phyloP scores from a whole-genome alignment of 352 stramenopile genomes.

The Phytopythium oedochilum region DNA sequence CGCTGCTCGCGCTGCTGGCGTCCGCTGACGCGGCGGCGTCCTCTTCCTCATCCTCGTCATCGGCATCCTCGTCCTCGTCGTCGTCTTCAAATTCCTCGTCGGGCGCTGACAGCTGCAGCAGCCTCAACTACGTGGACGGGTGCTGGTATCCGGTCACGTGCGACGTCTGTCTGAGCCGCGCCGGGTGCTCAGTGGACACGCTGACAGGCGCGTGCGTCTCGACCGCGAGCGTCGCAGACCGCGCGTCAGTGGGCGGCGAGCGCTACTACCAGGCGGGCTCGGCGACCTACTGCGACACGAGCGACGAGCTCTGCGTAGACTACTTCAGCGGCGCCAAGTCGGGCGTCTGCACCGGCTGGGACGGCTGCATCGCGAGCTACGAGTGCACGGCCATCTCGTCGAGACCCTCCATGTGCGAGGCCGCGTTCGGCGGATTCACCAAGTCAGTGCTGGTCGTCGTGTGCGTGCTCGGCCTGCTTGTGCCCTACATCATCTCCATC shows the following conservation, averaged over 20 bases:
- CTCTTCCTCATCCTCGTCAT: constrained; percentile 1
- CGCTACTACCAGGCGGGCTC: constrained; percentile 18
- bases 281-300: constrained; percentile 19
- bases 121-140: constrained; percentile 8
- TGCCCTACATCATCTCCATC: constrained; percentile 6
- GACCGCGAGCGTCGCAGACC: constrained; percentile 8
- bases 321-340: constrained; percentile 10
- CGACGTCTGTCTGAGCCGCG: constrained; percentile 10
- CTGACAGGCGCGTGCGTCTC: constrained; percentile 34
- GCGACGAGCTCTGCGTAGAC: constrained; percentile 15
- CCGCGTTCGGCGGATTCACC: not conserved
- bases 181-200: constrained; percentile 32
- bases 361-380: constrained; percentile 19
- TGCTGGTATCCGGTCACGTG: constrained; percentile 13
- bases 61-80: not conserved
- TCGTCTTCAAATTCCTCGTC: not conserved
- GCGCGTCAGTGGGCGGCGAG: constrained; percentile 2
- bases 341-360: constrained; percentile 13
- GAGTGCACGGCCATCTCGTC: constrained; percentile 15
- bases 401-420: not conserved
- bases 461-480: not conserved
- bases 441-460: not conserved
- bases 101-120: not conserved
- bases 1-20: not conserved
- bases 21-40: not conserved